Evolutionary conservation across 139 green algal genomes (phyloP).

Genomic region (Penium margaritaceum): DNA sequence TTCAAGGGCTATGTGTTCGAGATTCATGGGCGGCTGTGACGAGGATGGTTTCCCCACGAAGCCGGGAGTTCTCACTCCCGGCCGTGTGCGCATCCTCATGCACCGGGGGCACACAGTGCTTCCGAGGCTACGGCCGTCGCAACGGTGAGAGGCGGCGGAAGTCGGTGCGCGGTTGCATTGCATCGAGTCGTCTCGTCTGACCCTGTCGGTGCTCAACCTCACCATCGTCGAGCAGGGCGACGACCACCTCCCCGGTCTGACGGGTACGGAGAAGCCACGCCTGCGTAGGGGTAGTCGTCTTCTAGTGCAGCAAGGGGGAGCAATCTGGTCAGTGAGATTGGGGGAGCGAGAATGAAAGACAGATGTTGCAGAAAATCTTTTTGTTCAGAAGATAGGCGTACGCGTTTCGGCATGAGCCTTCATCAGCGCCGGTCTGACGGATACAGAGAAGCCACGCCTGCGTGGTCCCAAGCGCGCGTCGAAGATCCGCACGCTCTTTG

Average conservation of each 20-base stretch:
- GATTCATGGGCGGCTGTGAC: slow-evolving; percentile 94
- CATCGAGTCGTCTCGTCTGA: slow-evolving; percentile 86
- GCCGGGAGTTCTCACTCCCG: slow-evolving; percentile 89
- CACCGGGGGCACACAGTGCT: slow-evolving; percentile 61
- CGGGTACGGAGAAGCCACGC: slow-evolving; percentile 90
- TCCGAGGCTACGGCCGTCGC: slow-evolving; percentile 82
- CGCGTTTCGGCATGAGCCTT: too few species aligned
- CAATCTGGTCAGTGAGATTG: too few species aligned
- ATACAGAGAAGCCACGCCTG: too few species aligned
- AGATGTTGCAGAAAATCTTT: too few species aligned
- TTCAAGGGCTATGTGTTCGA: slow-evolving; percentile 98
- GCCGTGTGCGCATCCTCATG: slow-evolving; percentile 90
- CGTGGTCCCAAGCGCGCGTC: slow-evolving; percentile 90
- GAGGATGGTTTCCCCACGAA: slow-evolving; percentile 99
- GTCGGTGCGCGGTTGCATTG: slow-evolving; percentile 90
- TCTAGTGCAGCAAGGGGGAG: too few species aligned
- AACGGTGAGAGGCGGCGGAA: slow-evolving; percentile 91
- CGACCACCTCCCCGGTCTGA: slow-evolving; percentile 79
- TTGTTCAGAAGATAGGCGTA: too few species aligned
- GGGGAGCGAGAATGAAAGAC: too few species aligned
- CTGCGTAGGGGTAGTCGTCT: too few species aligned
- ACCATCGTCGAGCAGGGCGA: slow-evolving; percentile 90
- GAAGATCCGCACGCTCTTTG: slow-evolving; percentile 98
- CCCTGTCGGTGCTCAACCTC: slow-evolving; percentile 91
- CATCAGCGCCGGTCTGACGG: too few species aligned